Evolutionary conservation across 148 eudicot species (phyloP), one percentile per base, ranked within the genome.

Genomic region (Rhododendron griersonianum): DNA sequence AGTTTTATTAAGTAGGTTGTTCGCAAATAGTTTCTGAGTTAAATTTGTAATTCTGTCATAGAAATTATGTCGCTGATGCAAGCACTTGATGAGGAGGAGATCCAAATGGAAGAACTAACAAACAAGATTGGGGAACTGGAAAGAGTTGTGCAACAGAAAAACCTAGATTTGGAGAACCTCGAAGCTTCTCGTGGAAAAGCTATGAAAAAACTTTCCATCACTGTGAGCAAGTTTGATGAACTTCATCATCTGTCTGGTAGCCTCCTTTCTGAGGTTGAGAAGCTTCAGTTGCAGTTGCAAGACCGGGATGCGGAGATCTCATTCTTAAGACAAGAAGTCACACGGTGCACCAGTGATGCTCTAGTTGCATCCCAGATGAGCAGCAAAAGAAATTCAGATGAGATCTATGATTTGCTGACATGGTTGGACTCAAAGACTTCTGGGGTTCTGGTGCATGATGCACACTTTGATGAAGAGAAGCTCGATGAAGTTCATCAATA

Each of bases 71-170:
- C 91, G 25, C 86, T 97, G 87, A 93, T 95, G 96, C 99, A 97
- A 91, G 99, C 98, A 76, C 95, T 97, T 87, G 99, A 95, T 63
- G 99, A 95, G 90, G 98, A 95, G 90, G 99, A 94, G 92, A 87
- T 89, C 84, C 96, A 97, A 88, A 92, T 97, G 98, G 99, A 97
- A 87, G 91, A 87, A 84, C 90, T 93, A 50, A 88, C 87, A 85
- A 91, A 81, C 84, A 93, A 89, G 90, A 84, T 91, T 85, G 91
- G 55, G 80, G 92, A 90, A 63, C 86, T 95, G 88, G 98, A 95
- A 90, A 90, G 85, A 73, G 86, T 83, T 83, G 80, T 92, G 88
- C 90, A 89, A 74, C 88, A 92, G 85, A 95, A 93, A 88, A 93
- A 85, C 86, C 48, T 84, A 74, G 95, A 94, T 71, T 83, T 97